These are phyloP conservation scores for Sisymbrium altissimum DNA, from an alignment of 345 rosid species.

Conservation along the genomic window DNA sequence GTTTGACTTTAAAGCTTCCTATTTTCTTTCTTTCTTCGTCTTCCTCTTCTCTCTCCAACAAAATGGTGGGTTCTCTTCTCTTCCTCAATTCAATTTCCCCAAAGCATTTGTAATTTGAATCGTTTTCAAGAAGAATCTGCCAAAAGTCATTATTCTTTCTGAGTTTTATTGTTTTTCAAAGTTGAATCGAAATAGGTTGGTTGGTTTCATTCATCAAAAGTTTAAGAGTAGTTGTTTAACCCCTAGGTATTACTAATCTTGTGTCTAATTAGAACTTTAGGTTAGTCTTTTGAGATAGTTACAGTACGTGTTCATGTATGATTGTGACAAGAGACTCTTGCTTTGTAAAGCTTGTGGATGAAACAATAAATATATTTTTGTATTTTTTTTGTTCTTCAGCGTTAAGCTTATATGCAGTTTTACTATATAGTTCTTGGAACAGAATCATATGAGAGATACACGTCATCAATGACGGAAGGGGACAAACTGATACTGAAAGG, in stretches of 20 bases:
- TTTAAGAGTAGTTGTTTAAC: neutral
- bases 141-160: too few species aligned
- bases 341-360: neutral
- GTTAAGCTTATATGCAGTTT: neutral
- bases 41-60: too few species aligned
- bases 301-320: neutral
- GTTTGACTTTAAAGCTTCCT: too few species aligned
- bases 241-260: neutral
- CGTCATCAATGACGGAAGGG: constrained; percentile 1
- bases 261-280: neutral
- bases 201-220: neutral
- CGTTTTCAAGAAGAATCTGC: too few species aligned
- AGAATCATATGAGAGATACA: constrained; percentile 7
- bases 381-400: neutral
- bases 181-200: too few species aligned
- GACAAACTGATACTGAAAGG: constrained; percentile 56
- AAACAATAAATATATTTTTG: neutral
- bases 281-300: neutral
- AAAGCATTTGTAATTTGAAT: too few species aligned
- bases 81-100: too few species aligned
- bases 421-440: neutral
- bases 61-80: too few species aligned
- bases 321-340: neutral
- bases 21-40: too few species aligned
- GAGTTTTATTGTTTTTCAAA: too few species aligned